A percentile compares a stretch with the other conserved stretches of the same genome.
These are phyloP conservation scores for Mucor racemosus DNA, from an alignment of 371 early-diverging fungal species.

Conservation along the genomic window DNA sequence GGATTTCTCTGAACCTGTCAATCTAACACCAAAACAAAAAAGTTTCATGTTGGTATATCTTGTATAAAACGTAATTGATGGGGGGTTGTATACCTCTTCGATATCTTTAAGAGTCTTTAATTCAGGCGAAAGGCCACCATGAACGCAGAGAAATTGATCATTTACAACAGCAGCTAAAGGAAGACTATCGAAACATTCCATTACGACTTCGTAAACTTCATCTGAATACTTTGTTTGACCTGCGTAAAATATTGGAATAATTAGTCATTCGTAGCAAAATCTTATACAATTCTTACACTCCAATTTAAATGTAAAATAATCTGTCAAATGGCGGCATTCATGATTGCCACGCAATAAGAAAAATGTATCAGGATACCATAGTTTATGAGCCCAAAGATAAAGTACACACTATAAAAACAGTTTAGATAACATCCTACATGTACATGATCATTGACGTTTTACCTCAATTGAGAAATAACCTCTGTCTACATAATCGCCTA, in stretches of 20 bases:
- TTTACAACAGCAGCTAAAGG: slow-evolving; percentile 97
- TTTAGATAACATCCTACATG: too few species aligned
- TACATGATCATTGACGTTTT: neutral
- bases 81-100: slow-evolving; percentile 54
- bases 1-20: slow-evolving; percentile 94
- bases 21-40: slow-evolving; percentile 52
- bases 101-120: slow-evolving; percentile 86
- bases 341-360: slow-evolving; percentile 98
- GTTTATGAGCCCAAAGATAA: slow-evolving; percentile 89
- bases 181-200: slow-evolving; percentile 93
- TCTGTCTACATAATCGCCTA: slow-evolving; percentile 98
- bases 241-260: slow-evolving; percentile 34
- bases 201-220: slow-evolving; percentile 86
- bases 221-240: slow-evolving; percentile 93
- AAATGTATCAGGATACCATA: slow-evolving; percentile 90
- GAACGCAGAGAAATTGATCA: slow-evolving; percentile 97
- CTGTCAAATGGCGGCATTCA: slow-evolving; percentile 97
- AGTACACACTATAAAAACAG: slow-evolving; percentile 75
- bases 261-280: neutral
- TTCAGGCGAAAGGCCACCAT: slow-evolving; percentile 99
- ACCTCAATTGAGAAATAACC: slow-evolving; percentile 90
- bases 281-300: slow-evolving; percentile 75
- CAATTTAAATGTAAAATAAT: slow-evolving; percentile 97
- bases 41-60: neutral
- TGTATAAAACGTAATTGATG: neutral